Conservation (phyloP, 192 early-diverging fungal species). For the Funneliformis mosseae region DNA sequence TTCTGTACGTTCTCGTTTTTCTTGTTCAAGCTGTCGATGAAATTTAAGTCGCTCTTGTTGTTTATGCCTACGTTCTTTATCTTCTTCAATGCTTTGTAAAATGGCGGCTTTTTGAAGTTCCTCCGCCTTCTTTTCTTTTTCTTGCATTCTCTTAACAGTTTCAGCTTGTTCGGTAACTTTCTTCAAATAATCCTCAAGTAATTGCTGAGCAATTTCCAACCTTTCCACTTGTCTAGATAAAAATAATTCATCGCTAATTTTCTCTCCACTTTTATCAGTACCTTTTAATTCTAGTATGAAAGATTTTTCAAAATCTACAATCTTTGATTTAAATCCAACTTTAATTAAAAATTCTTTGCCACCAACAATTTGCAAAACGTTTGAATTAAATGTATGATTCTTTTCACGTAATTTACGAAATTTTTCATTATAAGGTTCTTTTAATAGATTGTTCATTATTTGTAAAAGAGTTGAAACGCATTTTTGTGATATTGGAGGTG, state of each 20-base stretch:
- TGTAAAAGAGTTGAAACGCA: not conserved
- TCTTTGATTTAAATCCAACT: slow-evolving; percentile 1
- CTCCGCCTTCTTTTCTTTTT: not conserved
- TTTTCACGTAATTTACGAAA: slow-evolving; percentile 3
- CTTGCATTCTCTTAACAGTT: not conserved
- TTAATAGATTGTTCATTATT: not conserved
- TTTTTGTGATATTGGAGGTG: not conserved
- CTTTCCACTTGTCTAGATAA: not conserved
- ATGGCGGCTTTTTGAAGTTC: not conserved
- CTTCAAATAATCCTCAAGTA: slow-evolving; percentile 10
- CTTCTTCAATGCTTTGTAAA: not conserved
- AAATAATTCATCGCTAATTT: not conserved
- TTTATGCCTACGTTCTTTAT: not conserved
- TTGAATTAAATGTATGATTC: not conserved
- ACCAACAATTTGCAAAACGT: not conserved
- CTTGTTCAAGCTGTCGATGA: not conserved
- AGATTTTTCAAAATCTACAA: not conserved
- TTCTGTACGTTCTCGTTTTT: not conserved
- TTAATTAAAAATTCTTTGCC: not conserved
- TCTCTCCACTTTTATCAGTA: not conserved
- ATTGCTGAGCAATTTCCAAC: slow-evolving; percentile 8
- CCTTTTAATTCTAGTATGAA: not conserved
- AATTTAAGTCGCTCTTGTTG: not conserved
- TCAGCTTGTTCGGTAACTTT: not conserved
- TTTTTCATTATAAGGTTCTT: not conserved